These are phyloP conservation scores for Capsella rubella DNA, from an alignment of 441 rosid genomes.

Conservation along the genomic window DNA sequence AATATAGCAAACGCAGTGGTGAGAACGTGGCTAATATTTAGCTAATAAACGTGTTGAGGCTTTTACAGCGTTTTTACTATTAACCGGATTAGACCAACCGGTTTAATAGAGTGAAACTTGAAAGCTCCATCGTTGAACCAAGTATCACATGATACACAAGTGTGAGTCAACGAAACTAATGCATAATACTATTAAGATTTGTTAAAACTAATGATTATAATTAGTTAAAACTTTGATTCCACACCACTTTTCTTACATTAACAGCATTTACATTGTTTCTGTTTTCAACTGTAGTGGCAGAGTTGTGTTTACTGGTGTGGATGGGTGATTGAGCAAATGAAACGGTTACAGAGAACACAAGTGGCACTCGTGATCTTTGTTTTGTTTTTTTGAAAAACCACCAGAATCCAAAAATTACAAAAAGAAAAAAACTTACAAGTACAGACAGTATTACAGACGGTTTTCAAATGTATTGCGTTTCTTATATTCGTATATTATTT, in stretches of 20 bases:
- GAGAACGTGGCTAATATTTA: conserved; percentile 21
- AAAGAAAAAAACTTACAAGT: background rate
- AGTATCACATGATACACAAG: no score
- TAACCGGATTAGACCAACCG: background rate
- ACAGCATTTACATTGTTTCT: no score
- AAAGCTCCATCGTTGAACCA: background rate
- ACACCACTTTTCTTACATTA: no score
- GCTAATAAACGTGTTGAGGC: background rate
- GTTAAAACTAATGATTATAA: no score
- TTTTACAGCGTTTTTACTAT: background rate
- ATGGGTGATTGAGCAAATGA: conserved; percentile 32
- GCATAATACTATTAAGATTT: no score
- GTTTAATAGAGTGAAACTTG: background rate
- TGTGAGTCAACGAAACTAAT: no score
- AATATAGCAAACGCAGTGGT: conserved; percentile 12
- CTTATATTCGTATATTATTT: no score
- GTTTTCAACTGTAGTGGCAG: no score
- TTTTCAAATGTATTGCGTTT: no score
- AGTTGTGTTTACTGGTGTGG: no score
- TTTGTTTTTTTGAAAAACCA: conserved; percentile 14
- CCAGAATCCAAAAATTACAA: conserved; percentile 44
- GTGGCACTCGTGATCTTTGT: conserved; percentile 48
- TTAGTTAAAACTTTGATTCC: no score
- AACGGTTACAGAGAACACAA: conserved; percentile 45
- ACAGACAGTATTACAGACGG: no score